Percentiles rank a stretch among this genome's conserved stretches.
phyloP scores from a whole-genome alignment of 805 yeast genomes.

The Yarrowia sp. region DNA sequence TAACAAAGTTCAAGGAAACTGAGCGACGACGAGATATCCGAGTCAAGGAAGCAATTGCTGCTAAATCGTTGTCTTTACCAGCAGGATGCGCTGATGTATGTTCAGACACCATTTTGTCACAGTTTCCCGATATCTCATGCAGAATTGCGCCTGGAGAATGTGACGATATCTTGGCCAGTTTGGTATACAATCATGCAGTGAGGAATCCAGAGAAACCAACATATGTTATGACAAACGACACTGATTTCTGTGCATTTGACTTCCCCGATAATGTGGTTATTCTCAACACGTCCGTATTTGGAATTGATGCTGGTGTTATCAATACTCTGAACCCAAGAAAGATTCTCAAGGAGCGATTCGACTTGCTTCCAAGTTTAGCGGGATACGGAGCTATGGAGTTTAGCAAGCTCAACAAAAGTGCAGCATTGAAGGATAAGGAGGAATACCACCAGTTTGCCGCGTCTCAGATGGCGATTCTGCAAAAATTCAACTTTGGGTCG shows the following conservation, averaged over 20 bases:
- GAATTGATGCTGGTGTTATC: constrained; percentile 11
- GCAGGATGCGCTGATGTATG: constrained; percentile 20
- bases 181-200: constrained; percentile 1
- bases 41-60: not conserved
- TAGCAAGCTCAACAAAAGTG: constrained; percentile 1
- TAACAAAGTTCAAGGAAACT: constrained; percentile 2
- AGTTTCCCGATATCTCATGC: not conserved
- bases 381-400: constrained; percentile 22
- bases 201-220: not conserved
- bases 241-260: constrained; percentile 14
- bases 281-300: constrained; percentile 13
- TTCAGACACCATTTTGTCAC: constrained; percentile 1
- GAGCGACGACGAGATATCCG: not conserved
- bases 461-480: constrained; percentile 7
- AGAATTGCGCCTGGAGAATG: constrained; percentile 15
- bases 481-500: not conserved
- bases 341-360: not conserved
- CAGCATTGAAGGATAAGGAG: not conserved
- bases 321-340: not conserved
- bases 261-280: constrained; percentile 5
- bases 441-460: not conserved
- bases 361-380: not conserved
- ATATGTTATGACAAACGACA: constrained; percentile 16
- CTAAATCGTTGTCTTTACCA: not conserved
- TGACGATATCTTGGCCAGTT: constrained; percentile 10